A percentile compares a stretch with the other conserved stretches of the same genome.
Evolutionary conservation across 805 yeast species (phyloP).

Genomic region (Wickerhamiella allomyrinae): DNA sequence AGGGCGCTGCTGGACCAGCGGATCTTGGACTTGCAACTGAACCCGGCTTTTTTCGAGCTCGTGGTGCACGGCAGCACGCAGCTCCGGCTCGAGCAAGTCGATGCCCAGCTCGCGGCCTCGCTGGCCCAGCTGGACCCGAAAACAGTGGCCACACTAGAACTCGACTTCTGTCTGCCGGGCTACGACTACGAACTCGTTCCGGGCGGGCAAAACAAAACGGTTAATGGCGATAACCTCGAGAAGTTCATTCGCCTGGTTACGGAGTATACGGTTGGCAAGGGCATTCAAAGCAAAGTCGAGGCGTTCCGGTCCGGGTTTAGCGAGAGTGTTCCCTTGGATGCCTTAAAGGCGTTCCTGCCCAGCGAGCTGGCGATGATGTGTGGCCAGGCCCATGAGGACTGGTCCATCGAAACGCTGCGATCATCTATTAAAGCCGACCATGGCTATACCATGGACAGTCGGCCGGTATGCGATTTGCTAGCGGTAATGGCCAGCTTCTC

Average conservation of each 20-base stretch:
- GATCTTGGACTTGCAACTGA: slow-evolving; percentile 69
- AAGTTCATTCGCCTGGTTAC: slow-evolving; percentile 42
- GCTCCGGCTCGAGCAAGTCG: slow-evolving; percentile 9
- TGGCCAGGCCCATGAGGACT: slow-evolving; percentile 76
- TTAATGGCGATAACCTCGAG: slow-evolving; percentile 41
- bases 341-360: slow-evolving; percentile 57
- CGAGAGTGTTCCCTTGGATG: slow-evolving; percentile 61
- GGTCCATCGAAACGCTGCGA: slow-evolving; percentile 44
- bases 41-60: slow-evolving; percentile 42
- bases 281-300: slow-evolving; percentile 48
- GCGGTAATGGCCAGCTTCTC: slow-evolving; percentile 44
- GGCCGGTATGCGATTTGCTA: slow-evolving; percentile 45
- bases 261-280: slow-evolving; percentile 45
- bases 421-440: slow-evolving; percentile 70
- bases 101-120: slow-evolving; percentile 11
- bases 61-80: not conserved
- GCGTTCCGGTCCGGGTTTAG: slow-evolving; percentile 73
- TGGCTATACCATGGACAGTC: slow-evolving; percentile 66
- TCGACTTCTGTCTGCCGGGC: slow-evolving; percentile 71
- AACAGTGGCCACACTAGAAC: slow-evolving; percentile 37
- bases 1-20: slow-evolving; percentile 80
- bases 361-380: slow-evolving; percentile 56
- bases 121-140: slow-evolving; percentile 9
- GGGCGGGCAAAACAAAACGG: slow-evolving; percentile 38
- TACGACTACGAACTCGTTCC: slow-evolving; percentile 43